phyloP scores from a whole-genome alignment of 306 rosid genomes.

The Prunus kanzakura region DNA sequence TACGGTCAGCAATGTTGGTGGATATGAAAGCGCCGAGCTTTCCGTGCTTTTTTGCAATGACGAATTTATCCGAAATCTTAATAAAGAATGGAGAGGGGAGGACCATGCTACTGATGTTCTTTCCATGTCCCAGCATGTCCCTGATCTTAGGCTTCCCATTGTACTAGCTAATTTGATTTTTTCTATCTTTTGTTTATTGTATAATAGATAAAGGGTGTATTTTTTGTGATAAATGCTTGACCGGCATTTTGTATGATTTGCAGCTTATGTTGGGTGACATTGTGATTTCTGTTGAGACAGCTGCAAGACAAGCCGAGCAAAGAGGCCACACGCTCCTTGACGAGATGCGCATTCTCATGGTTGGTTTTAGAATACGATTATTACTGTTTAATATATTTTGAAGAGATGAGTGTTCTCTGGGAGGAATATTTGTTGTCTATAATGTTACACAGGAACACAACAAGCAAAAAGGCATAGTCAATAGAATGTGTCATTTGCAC shows the following conservation, averaged over 20 bases:
- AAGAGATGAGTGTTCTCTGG: neutral
- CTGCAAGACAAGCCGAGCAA: constrained; percentile 86
- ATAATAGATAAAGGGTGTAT: neutral
- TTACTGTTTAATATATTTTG: neutral
- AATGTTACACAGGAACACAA: neutral
- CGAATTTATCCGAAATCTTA: constrained; percentile 68
- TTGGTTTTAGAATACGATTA: constrained; percentile 39
- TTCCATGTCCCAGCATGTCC: constrained; percentile 75
- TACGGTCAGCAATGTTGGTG: constrained; percentile 62
- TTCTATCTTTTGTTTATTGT: neutral
- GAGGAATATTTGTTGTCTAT: neutral
- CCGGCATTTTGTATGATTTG: constrained; percentile 22
- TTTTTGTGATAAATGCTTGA: constrained; percentile 21
- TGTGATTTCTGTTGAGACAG: constrained; percentile 87
- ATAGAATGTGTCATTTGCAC: neutral
- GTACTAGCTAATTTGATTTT: constrained; percentile 38
- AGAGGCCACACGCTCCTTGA: constrained; percentile 85
- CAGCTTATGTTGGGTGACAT: constrained; percentile 94
- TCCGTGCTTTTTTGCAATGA: constrained; percentile 80
- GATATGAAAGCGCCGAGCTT: constrained; percentile 70
- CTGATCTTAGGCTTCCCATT: constrained; percentile 69
- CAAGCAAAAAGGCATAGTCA: neutral
- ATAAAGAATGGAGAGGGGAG: constrained; percentile 92
- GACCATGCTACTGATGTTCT: constrained; percentile 86
- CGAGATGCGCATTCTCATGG: constrained; percentile 84